These are phyloP conservation scores for Hordeum vulgare DNA, from an alignment of 176 grass and related monocot genomes.

Conservation along the genomic window DNA sequence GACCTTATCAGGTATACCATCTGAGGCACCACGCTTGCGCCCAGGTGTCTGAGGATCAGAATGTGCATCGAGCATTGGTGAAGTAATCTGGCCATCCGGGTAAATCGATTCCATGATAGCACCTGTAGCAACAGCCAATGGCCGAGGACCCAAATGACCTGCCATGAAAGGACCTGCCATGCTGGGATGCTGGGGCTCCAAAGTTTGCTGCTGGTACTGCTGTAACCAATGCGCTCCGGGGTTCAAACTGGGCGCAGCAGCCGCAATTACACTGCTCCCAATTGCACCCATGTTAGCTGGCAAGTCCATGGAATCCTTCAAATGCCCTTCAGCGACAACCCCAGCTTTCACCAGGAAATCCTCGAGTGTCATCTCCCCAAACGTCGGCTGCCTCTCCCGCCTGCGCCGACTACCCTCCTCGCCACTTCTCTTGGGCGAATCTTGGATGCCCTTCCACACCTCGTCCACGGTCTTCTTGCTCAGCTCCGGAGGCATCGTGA, in stretches of 20 bases:
- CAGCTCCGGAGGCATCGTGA: slow-evolving; percentile 64
- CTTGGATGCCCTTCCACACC: slow-evolving; percentile 81
- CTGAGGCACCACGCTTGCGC: slow-evolving; percentile 34
- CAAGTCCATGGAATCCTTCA: slow-evolving; percentile 37
- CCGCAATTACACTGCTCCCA: slow-evolving; percentile 14
- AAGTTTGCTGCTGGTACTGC: slow-evolving; percentile 31
- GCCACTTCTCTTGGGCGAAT: slow-evolving; percentile 6
- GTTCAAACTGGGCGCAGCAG: slow-evolving; percentile 20
- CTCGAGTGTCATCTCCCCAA: slow-evolving; percentile 92
- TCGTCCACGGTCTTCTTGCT: slow-evolving; percentile 90
- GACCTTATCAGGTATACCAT: slow-evolving; percentile 50
- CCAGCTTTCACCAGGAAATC: slow-evolving; percentile 89
- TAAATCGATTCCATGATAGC: slow-evolving; percentile 37
- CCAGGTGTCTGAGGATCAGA: slow-evolving; percentile 44
- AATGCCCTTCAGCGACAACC: slow-evolving; percentile 47
- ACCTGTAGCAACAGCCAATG: slow-evolving; percentile 22
- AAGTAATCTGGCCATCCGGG: slow-evolving; percentile 24
- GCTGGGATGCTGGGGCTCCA: slow-evolving; percentile 28
- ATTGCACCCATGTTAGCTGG: slow-evolving; percentile 10
- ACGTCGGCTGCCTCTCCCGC: slow-evolving; percentile 31
- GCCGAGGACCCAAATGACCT: slow-evolving; percentile 27
- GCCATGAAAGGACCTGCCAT: slow-evolving; percentile 30
- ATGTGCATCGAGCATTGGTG: slow-evolving; percentile 34
- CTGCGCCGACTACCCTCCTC: slow-evolving; percentile 5
- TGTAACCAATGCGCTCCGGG: slow-evolving; percentile 30